These are phyloP conservation scores for Rhododendron ferrugineum DNA, from an alignment of 148 eudicot species.

Conservation along the genomic window DNA sequence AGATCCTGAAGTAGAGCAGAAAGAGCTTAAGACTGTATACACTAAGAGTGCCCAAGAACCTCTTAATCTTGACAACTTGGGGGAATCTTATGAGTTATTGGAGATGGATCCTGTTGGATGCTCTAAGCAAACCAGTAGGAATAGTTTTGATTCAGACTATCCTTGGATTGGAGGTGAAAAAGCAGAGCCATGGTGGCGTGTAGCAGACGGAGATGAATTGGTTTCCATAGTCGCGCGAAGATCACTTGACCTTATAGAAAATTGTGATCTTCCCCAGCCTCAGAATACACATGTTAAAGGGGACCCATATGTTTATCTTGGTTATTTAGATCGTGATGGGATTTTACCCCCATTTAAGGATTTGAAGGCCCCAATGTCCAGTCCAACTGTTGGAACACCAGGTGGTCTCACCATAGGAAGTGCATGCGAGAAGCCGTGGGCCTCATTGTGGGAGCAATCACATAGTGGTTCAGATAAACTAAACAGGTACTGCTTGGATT, in stretches of 20 bases:
- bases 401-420: conserved; percentile 23
- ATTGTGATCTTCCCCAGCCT: conserved; percentile 84
- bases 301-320: conserved; percentile 21
- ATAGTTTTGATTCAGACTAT: conserved; percentile 34
- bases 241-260: conserved; percentile 58
- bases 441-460: conserved; percentile 22
- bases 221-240: conserved; percentile 76
- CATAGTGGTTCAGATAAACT: conserved; percentile 14
- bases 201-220: conserved; percentile 58
- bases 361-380: conserved; percentile 22
- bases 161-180: conserved; percentile 52
- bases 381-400: conserved; percentile 3
- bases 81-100: conserved; percentile 45
- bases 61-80: conserved; percentile 33
- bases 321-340: conserved; percentile 25
- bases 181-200: conserved; percentile 82
- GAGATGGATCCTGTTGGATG: conserved; percentile 50
- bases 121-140: conserved; percentile 32
- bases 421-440: conserved; percentile 21
- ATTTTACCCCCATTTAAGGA: conserved; percentile 29
- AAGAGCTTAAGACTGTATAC: conserved; percentile 23
- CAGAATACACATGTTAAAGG: conserved; percentile 36
- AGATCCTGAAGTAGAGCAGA: conserved; percentile 13
- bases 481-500: conserved; percentile 31
- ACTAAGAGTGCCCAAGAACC: conserved; percentile 36